Conservation (phyloP, 1,139 yeast genomes). For the Kluyveromyces sp. region DNA sequence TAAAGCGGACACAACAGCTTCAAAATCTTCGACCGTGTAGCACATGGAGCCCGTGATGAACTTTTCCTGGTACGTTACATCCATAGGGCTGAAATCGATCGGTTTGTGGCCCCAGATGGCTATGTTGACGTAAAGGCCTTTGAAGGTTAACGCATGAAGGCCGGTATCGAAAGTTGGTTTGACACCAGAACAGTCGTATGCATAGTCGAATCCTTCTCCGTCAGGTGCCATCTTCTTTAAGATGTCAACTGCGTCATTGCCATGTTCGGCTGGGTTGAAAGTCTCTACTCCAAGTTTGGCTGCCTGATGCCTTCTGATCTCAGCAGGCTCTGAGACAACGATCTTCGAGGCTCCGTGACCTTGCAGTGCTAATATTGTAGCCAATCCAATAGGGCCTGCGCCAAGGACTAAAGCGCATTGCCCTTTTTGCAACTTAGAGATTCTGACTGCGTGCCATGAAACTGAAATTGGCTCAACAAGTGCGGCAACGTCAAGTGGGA, state of each 20-base stretch:
- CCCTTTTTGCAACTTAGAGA: constrained; percentile 40
- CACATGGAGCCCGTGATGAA: constrained; percentile 46
- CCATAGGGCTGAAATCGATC: constrained; percentile 45
- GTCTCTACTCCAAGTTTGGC: constrained; percentile 42
- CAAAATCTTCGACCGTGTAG: constrained; percentile 43
- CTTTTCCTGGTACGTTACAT: constrained; percentile 41
- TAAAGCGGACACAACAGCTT: constrained; percentile 43
- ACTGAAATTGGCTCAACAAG: constrained; percentile 51
- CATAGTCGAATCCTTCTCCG: constrained; percentile 49
- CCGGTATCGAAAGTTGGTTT: constrained; percentile 49
- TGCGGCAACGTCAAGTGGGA: constrained; percentile 50
- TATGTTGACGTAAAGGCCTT: constrained; percentile 57
- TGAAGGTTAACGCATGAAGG: constrained; percentile 45
- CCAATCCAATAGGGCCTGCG: constrained; percentile 59
- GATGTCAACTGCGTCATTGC: constrained; percentile 33
- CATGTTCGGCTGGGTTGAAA: constrained; percentile 41
- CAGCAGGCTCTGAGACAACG: constrained; percentile 56
- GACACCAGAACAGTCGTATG: constrained; percentile 59
- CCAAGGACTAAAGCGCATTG: constrained; percentile 49
- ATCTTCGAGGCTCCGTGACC: constrained; percentile 49
- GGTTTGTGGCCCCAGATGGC: constrained; percentile 54
- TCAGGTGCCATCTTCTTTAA: constrained; percentile 39
- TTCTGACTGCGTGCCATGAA: constrained; percentile 52
- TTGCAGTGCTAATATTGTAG: constrained; percentile 48
- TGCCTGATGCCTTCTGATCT: constrained; percentile 48